These are phyloP conservation scores for Zymoseptoria tritici DNA, from an alignment of 2,329 filamentous ascomycete species.

Conservation along the genomic window DNA sequence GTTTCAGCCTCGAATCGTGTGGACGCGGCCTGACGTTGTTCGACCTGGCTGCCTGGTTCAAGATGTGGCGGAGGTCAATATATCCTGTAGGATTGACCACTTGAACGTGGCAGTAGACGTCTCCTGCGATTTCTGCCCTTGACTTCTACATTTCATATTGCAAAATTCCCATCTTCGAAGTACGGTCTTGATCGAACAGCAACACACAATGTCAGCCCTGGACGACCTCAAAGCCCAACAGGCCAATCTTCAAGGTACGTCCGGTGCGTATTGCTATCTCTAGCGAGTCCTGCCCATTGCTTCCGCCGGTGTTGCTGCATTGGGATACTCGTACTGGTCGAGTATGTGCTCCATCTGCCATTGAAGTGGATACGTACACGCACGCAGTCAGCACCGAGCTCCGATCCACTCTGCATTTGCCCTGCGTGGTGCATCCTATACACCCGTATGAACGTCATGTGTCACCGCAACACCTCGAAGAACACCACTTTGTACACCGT, in stretches of 20 bases:
- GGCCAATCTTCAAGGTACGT: conserved; percentile 34
- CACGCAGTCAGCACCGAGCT: not conserved
- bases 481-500: not conserved
- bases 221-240: conserved; percentile 38
- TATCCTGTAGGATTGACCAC: not conserved
- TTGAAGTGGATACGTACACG: not conserved
- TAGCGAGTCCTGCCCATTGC: conserved; percentile 3
- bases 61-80: not conserved
- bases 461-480: not conserved
- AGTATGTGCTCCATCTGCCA: conserved; percentile 2
- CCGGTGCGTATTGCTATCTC: conserved; percentile 1
- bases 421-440: not conserved
- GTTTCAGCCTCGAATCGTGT: not conserved
- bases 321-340: conserved; percentile 8
- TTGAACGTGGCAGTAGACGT: not conserved
- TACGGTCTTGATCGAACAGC: not conserved
- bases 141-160: not conserved
- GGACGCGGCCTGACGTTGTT: not conserved
- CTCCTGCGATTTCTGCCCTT: not conserved
- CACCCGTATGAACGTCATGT: not conserved
- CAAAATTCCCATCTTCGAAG: not conserved
- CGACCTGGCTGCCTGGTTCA: not conserved
- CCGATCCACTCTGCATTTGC: not conserved
- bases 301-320: conserved; percentile 2
- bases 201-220: conserved; percentile 15